Evolutionary conservation across 164 flowering plant genomes (phyloP).

Genomic region (Kalanchoe fedtschenkoi): DNA sequence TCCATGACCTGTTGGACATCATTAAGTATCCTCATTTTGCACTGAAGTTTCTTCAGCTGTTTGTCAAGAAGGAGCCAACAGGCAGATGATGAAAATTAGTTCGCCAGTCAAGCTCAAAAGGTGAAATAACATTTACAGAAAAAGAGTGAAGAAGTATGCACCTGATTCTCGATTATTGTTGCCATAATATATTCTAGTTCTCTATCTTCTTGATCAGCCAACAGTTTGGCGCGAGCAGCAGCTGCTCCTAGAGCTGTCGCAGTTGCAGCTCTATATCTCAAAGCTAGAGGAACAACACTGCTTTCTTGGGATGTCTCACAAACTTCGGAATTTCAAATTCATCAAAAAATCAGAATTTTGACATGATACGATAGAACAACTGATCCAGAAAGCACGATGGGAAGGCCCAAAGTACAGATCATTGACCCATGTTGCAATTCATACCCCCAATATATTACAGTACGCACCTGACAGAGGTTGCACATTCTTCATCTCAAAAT

Average conservation of each 20-base stretch:
- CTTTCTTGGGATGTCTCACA: slow-evolving; percentile 16
- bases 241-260: slow-evolving; percentile 91
- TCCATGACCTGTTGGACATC: slow-evolving; percentile 69
- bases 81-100: not conserved
- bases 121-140: not conserved
- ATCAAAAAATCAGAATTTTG: not conserved
- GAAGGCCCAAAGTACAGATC: not conserved
- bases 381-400: not conserved
- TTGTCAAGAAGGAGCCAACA: slow-evolving; percentile 4
- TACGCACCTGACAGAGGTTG: slow-evolving; percentile 28
- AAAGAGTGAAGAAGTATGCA: slow-evolving; percentile 12
- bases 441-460: not conserved
- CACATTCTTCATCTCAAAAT: slow-evolving; percentile 22
- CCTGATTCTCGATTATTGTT: slow-evolving; percentile 74
- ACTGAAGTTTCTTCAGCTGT: slow-evolving; percentile 62
- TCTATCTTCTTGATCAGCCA: slow-evolving; percentile 84
- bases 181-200: slow-evolving; percentile 67
- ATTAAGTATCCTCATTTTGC: slow-evolving; percentile 54
- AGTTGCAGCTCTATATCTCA: slow-evolving; percentile 60
- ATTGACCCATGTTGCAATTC: not conserved
- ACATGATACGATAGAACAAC: not conserved
- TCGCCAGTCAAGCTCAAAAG: not conserved
- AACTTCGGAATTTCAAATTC: slow-evolving; percentile 16
- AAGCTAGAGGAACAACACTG: slow-evolving; percentile 32
- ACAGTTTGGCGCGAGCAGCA: slow-evolving; percentile 73